Conservation (phyloP, 1,139 yeast genomes). For the Protomyces pachydermus region DNA sequence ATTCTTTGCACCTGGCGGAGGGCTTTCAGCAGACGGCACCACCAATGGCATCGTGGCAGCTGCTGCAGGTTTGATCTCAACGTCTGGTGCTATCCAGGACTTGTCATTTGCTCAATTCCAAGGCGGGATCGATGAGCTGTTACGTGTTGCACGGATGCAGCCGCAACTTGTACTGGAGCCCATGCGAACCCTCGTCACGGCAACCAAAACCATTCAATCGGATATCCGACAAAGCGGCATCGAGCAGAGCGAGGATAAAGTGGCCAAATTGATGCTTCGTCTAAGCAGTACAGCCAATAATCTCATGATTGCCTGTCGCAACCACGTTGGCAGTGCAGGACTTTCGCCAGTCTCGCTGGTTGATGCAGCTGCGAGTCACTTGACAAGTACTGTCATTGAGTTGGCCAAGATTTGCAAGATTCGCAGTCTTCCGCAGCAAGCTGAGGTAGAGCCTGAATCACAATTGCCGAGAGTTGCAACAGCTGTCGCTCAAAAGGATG, state of each 20-base stretch:
- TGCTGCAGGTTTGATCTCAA: not conserved
- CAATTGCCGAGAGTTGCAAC: not conserved
- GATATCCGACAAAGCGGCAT: not conserved
- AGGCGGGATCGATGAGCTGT: slow-evolving; percentile 30
- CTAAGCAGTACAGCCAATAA: slow-evolving; percentile 66
- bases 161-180: not conserved
- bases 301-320: slow-evolving; percentile 72
- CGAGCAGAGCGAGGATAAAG: slow-evolving; percentile 3
- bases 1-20: slow-evolving; percentile 16
- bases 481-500: not conserved
- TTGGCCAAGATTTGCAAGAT: slow-evolving; percentile 56
- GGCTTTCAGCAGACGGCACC: slow-evolving; percentile 2
- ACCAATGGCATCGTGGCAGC: not conserved
- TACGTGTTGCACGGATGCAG: slow-evolving; percentile 26
- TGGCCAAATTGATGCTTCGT: slow-evolving; percentile 34
- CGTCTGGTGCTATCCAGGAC: not conserved
- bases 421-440: not conserved
- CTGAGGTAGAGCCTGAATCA: not conserved
- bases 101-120: slow-evolving; percentile 26
- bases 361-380: slow-evolving; percentile 73
- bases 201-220: slow-evolving; percentile 1
- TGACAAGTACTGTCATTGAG: slow-evolving; percentile 69
- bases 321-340: slow-evolving; percentile 59
- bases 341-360: slow-evolving; percentile 67
- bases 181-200: slow-evolving; percentile 10